Base-by-base conservation (phyloP, 495 filamentous ascomycete species). In the Penicillium diatomitis region DNA sequence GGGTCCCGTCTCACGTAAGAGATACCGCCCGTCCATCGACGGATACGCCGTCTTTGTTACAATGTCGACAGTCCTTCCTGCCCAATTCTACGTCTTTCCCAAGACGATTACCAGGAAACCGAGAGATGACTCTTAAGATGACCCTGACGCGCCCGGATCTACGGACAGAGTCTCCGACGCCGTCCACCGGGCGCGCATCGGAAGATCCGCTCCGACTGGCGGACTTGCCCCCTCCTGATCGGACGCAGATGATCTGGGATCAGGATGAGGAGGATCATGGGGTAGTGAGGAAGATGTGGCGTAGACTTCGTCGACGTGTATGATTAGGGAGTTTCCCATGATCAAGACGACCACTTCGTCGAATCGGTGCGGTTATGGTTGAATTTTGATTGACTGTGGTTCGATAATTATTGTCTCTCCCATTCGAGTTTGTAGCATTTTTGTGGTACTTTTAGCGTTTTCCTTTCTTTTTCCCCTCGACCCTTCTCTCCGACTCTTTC, bases 111-210 rank as follows among this genome's bases (percentile, higher is more conserved):
- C 47, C 58, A 10, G 58, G 55, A 7, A 64, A 57, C 36, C 81
- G 90, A 11, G 90, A 96, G 65, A 96, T 96, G 91, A 95, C 90
- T 9, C 67, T 96, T 38, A 85, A 87, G 33, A 94, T 96, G 88
- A 96, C 91, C 5, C 76, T 96, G 44, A 96, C 91, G 20, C 77
- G 88, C 42, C 89, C 90, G 0, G 91, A 95, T 59, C 75, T 96
- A 45, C 80, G 87, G 38, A 65, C 67, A 20, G 80, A 87, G 84
- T 60, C 78, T 76, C 29, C 73, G 77, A 55, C 69, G 79, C 33
- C 85, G 78, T 54, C 57, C 5, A 28, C 56, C 5, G 28, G 30
- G 47, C 46, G 54, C 52, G 72, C 82, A 9, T 82, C 75, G 71
- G 75, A 71, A 39, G 73, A 84, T 55, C 75, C 79, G 3, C 60